Base-by-base conservation (phyloP, 352 stramenopile genomes). In the Halophytophthora batemanensis region DNA sequence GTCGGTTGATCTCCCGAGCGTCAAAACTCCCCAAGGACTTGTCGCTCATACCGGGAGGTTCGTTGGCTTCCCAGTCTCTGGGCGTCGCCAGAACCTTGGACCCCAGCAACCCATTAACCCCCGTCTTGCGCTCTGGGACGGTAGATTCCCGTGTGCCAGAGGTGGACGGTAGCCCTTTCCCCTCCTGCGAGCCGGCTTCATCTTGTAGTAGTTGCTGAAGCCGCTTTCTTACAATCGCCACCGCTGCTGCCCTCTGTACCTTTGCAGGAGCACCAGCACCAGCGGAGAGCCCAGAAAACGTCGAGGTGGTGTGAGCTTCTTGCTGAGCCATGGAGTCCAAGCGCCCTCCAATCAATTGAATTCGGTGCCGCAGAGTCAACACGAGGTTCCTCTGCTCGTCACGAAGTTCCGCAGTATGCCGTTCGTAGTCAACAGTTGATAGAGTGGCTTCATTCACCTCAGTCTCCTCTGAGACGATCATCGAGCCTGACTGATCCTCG, bases 161-260 rank as follows among this genome's bases (percentile, higher is more conserved):
- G 19, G 2, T 41, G 10, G 19, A n/a, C 28, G 23, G 14, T 14
- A 44, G 7, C 2, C 11, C 34, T 59, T 44, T 18, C 6, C 14
- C 53, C 46, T 39, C 31, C 8, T 33, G 28, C 14, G 36, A 42
- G 21, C 21, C 13, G 44, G 18, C 22, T 40, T 62, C 43, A 21
- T 42, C 50, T 29, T 36, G 45, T 19, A 82, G 36, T 15, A 86
- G 57, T 18, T 50, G 55, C 45, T 68, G 59, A 18, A 89, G 56
- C 6, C 74, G 56, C 35, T 75, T 76, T n/a, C 74, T 62, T 5
- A 78, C 75, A 2, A 78, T 46, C 13, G 62, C 55, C 10, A 78
- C 53, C 37, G 76, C 64, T 14, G 81, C 59, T 15, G 69, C 64
- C 2, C 60, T 37, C 45, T 85, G 76, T 43, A 86, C 81, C n/a